These are phyloP conservation scores for Ascosphaera aggregata DNA, from an alignment of 2,329 filamentous ascomycete species.

Conservation along the genomic window DNA sequence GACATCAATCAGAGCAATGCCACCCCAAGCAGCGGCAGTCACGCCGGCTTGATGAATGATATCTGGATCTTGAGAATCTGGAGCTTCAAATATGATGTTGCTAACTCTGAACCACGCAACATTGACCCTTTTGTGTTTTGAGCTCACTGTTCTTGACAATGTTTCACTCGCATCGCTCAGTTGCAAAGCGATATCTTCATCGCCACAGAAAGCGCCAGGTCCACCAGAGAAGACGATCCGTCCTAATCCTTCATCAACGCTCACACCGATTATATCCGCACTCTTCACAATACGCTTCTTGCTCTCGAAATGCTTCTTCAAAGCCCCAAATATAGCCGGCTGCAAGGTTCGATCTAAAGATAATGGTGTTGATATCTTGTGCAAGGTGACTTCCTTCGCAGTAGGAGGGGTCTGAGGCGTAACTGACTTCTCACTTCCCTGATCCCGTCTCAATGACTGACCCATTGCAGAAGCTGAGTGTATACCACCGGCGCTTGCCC, in stretches of 20 bases:
- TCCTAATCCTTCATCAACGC: conserved; percentile 68
- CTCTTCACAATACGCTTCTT: conserved; percentile 62
- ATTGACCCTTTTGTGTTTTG: conserved; percentile 10
- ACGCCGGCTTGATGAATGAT: conserved; percentile 15
- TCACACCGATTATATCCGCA: conserved; percentile 72
- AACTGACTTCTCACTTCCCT: conserved; percentile 14
- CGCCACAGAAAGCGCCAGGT: no score
- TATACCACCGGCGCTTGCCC: background rate
- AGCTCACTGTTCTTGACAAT: conserved; percentile 6
- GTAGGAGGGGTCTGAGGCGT: conserved; percentile 28
- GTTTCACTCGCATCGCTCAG: conserved; percentile 13
- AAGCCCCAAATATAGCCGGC: conserved; percentile 58
- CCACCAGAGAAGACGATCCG: conserved; percentile 54
- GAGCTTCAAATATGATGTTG: conserved; percentile 33
- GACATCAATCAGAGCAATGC: conserved; percentile 66
- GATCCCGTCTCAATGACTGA: background rate
- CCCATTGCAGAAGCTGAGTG: background rate
- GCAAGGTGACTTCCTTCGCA: conserved; percentile 59
- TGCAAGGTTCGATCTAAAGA: conserved; percentile 72
- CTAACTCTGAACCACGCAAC: conserved; percentile 90
- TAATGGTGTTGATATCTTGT: conserved; percentile 72
- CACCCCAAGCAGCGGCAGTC: conserved; percentile 41
- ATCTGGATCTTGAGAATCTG: conserved; percentile 7
- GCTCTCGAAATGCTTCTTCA: conserved; percentile 74
- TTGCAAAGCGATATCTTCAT: conserved; percentile 33